Evolutionary conservation across 2,329 filamentous ascomycete genomes (phyloP), one percentile per base, ranked within the genome.

Genomic region (Lachnellula cervina): DNA sequence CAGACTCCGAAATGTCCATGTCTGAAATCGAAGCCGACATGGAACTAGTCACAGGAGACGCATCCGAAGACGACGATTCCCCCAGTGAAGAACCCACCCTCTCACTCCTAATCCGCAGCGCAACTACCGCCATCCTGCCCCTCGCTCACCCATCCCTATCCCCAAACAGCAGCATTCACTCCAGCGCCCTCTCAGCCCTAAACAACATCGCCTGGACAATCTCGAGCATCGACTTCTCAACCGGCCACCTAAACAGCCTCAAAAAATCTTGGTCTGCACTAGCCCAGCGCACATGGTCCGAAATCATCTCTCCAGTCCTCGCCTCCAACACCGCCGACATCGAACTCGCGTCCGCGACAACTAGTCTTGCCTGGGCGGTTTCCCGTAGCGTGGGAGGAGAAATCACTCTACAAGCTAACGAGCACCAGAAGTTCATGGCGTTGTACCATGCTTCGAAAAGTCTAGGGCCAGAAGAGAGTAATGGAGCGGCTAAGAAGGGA

Each of bases 131-230:
- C 40, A 56, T 71, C 8, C 53, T 70, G 14, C 13, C 37, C 17
- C 46, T 70, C 42, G 60, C 62, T n/a, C 55, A 50, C 5, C 47
- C 56, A 23, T 37, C 48, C 8, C 49, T 53, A 16, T 49, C 44
- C 9, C 48, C 38, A 32, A 65, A 71, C 16, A 67, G 75, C 13
- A 66, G 73, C 6, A 71, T 86, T 42, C 80, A 80, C 59, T 69
- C 70, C 19, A 76, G 79, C 61, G 80, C 84, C 17, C 71, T 88
- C 23, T 79, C 81, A 2, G 78, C 82, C 16, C 75, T 88, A 56
- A 86, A 82, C 73, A 88, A 88, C 70, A 80, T 87, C 52, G 76
- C 84, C 52, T 88, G 85, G 83, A 84, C 83, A 11, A 74, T 86
- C 42, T 83, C 81, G 8, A 79, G 79, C 63, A 73, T 84, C 62